phyloP scores from a whole-genome alignment of 1,139 yeast species.

The Taphrina pruni region DNA sequence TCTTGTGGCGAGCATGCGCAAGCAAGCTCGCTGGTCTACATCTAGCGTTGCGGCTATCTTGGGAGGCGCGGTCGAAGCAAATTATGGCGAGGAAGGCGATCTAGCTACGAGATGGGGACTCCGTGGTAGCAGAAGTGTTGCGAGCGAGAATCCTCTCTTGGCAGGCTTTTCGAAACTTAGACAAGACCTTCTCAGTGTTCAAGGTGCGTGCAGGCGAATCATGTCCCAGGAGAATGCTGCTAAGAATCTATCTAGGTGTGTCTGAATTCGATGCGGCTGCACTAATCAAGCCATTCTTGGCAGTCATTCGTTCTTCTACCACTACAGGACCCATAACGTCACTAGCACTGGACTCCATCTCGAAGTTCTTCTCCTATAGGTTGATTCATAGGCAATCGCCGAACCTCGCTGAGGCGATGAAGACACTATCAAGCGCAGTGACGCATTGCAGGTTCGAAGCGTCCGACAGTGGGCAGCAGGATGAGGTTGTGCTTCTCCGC shows the following conservation, averaged over 20 bases:
- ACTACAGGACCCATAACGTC: constrained; percentile 88
- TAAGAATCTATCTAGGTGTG: constrained; percentile 51
- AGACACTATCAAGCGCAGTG: constrained; percentile 73
- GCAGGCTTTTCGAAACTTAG: constrained; percentile 82
- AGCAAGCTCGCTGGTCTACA: constrained; percentile 77
- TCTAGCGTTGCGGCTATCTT: constrained; percentile 89
- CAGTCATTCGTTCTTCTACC: constrained; percentile 82
- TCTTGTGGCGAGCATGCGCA: constrained; percentile 89
- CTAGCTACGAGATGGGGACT: constrained; percentile 50
- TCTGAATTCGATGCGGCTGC: constrained; percentile 71
- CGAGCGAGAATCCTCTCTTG: constrained; percentile 66
- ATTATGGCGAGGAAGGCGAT: constrained; percentile 53
- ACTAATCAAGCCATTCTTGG: constrained; percentile 80
- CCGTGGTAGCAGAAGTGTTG: constrained; percentile 43
- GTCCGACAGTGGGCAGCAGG: constrained; percentile 87
- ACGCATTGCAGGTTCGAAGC: constrained; percentile 97
- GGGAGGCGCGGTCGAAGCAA: constrained; percentile 59
- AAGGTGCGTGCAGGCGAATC: constrained; percentile 45
- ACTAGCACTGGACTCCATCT: constrained; percentile 75
- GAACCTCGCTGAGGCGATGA: constrained; percentile 59
- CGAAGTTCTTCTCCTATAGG: constrained; percentile 70
- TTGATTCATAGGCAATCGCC: constrained; percentile 58
- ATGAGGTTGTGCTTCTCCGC: constrained; percentile 86
- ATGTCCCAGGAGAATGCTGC: neutral
- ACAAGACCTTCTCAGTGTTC: constrained; percentile 66